phyloP scores from a whole-genome alignment of 2,329 filamentous ascomycete species.

The Penicillium paneum region DNA sequence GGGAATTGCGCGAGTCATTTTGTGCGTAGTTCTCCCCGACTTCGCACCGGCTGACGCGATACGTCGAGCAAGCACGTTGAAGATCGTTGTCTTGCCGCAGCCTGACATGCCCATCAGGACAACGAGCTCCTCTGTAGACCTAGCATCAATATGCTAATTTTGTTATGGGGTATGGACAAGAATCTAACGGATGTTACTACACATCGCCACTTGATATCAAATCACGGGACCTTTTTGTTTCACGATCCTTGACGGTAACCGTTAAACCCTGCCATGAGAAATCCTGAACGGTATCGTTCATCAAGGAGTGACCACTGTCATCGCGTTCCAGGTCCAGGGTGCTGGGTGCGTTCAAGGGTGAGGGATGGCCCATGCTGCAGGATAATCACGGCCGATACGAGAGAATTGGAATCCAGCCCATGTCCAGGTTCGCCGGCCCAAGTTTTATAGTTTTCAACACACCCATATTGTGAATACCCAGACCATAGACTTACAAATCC shows the following conservation, averaged over 20 bases:
- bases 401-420: background rate
- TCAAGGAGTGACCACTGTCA: constrained; percentile 30
- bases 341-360: background rate
- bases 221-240: constrained; percentile 60
- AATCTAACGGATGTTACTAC: constrained; percentile 54
- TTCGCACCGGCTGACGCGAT: constrained; percentile 53
- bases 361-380: constrained; percentile 2
- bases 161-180: background rate
- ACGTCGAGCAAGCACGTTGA: constrained; percentile 73
- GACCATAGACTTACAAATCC: background rate
- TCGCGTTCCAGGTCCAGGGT: constrained; percentile 31
- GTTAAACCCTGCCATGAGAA: constrained; percentile 66
- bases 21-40: constrained; percentile 52
- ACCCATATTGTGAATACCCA: background rate
- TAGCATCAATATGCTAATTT: background rate
- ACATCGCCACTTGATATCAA: constrained; percentile 62
- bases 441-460: constrained; percentile 7
- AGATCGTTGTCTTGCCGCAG: constrained; percentile 76
- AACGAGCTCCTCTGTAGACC: constrained; percentile 61
- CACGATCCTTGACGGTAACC: constrained; percentile 69
- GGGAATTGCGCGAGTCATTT: constrained; percentile 56
- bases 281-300: constrained; percentile 61
- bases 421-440: background rate
- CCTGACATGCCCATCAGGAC: constrained; percentile 78
- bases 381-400: background rate